A percentile compares a stretch with the other conserved stretches of the same genome.
phyloP scores from a whole-genome alignment of 768 basidiomycete species.

The Russula dissimulans region DNA sequence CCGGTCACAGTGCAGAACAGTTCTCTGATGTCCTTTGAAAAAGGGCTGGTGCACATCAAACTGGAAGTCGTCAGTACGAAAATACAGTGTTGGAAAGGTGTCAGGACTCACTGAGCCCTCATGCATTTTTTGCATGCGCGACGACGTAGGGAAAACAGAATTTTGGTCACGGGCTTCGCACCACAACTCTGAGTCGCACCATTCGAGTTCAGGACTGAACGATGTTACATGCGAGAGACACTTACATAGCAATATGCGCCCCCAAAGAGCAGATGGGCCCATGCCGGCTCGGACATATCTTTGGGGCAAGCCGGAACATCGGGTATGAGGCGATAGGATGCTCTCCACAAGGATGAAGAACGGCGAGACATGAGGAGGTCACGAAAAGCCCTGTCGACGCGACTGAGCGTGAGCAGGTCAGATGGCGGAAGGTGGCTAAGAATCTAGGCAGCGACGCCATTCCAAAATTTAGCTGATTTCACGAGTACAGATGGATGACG shows the following conservation, averaged over 20 bases:
- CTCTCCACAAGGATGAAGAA: conserved; percentile 23
- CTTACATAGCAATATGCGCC: conserved; percentile 11
- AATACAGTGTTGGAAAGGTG: not conserved
- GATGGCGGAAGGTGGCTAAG: conserved; percentile 24
- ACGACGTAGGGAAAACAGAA: conserved; percentile 8
- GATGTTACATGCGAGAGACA: not conserved
- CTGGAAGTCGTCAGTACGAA: not conserved
- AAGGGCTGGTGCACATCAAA: not conserved
- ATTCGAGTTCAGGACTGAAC: not conserved
- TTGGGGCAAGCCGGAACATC: conserved; percentile 7
- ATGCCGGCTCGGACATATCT: conserved; percentile 14
- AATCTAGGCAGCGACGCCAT: conserved; percentile 20
- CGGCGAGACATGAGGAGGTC: conserved; percentile 21
- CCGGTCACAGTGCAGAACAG: not conserved
- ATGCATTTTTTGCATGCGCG: conserved; percentile 12
- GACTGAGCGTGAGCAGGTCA: conserved; percentile 27
- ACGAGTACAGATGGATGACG: not conserved
- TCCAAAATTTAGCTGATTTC: not conserved
- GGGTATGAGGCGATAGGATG: not conserved
- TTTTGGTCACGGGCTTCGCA: conserved; percentile 10
- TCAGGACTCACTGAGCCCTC: not conserved
- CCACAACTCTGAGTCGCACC: conserved; percentile 1
- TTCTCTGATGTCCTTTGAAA: conserved; percentile 1
- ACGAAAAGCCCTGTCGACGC: conserved; percentile 25
- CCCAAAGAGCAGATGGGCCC: conserved; percentile 14